phyloP scores from a whole-genome alignment of 2,329 filamentous ascomycete species.

The Exophiala sp. region DNA sequence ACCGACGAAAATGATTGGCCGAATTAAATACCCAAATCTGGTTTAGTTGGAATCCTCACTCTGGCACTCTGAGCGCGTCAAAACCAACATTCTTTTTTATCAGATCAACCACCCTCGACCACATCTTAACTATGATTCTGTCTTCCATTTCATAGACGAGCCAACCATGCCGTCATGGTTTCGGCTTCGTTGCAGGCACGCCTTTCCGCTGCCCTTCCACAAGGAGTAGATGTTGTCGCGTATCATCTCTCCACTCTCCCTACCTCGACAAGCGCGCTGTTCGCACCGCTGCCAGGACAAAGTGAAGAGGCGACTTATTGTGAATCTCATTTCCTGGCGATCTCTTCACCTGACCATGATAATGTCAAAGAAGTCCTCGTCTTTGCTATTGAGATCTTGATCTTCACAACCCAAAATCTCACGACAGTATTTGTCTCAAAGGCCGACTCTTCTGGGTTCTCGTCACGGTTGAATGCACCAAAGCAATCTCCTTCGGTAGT shows the following conservation, averaged over 20 bases:
- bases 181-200: constrained; percentile 35
- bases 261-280: constrained; percentile 69
- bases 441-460: constrained; percentile 90
- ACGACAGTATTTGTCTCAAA: constrained; percentile 95
- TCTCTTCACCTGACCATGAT: constrained; percentile 40
- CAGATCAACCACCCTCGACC: too few relatives aligned
- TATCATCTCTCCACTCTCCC: constrained; percentile 88
- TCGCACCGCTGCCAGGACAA: constrained; percentile 69
- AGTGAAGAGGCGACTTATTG: constrained; percentile 75
- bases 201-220: constrained; percentile 52
- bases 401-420: constrained; percentile 76
- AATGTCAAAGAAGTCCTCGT: constrained; percentile 56
- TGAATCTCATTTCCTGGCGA: constrained; percentile 75
- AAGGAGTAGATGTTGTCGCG: constrained; percentile 60
- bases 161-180: constrained; percentile 12
- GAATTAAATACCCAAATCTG: too few relatives aligned
- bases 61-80: too few relatives aligned
- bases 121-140: too few relatives aligned
- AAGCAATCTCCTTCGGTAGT: constrained; percentile 63
- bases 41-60: too few relatives aligned
- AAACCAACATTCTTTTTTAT: background rate
- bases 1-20: too few relatives aligned
- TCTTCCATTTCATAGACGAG: too few relatives aligned
- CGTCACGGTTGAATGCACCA: constrained; percentile 63
- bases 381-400: constrained; percentile 79